Evolutionary conservation across 208 protist genomes (phyloP).

Genomic region (Novymonas esmeraldas): DNA sequence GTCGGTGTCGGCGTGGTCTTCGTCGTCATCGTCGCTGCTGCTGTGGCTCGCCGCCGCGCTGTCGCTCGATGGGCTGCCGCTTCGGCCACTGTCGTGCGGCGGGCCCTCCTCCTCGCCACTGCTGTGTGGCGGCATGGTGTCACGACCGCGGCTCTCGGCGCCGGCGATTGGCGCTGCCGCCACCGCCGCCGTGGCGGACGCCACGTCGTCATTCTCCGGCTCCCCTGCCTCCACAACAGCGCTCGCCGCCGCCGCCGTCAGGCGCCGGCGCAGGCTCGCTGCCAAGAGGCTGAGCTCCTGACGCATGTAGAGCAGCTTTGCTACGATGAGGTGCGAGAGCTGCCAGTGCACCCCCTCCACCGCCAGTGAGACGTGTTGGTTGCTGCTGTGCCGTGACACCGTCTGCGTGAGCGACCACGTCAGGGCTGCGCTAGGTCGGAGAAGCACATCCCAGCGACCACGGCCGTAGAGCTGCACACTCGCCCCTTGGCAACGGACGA

Average conservation of each 20-base stretch:
- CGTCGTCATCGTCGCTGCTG: conserved; percentile 4
- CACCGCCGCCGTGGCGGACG: background rate
- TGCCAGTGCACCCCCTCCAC: conserved; percentile 64
- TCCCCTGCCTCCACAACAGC: background rate
- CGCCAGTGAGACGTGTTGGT: conserved; percentile 35
- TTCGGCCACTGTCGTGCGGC: background rate
- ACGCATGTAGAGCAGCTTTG: conserved; percentile 61
- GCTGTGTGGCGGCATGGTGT: no score
- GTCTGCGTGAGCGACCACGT: conserved; percentile 44
- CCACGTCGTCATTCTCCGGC: background rate
- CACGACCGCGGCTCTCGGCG: background rate
- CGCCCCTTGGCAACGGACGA: conserved; percentile 39
- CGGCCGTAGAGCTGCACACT: conserved; percentile 69
- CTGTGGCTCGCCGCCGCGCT: background rate
- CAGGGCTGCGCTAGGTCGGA: conserved; percentile 43
- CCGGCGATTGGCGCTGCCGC: background rate
- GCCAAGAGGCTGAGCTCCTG: conserved; percentile 27
- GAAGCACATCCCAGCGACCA: conserved; percentile 70
- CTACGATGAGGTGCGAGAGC: conserved; percentile 58
- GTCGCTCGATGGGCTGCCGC: background rate
- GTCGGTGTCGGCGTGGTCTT: background rate
- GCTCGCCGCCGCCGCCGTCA: conserved; percentile 8
- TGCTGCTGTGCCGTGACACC: conserved; percentile 58
- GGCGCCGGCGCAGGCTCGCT: conserved; percentile 11
- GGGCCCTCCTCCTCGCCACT: background rate